Conservation (phyloP, 345 rosid species). For the Fremontodendron californicum region DNA sequence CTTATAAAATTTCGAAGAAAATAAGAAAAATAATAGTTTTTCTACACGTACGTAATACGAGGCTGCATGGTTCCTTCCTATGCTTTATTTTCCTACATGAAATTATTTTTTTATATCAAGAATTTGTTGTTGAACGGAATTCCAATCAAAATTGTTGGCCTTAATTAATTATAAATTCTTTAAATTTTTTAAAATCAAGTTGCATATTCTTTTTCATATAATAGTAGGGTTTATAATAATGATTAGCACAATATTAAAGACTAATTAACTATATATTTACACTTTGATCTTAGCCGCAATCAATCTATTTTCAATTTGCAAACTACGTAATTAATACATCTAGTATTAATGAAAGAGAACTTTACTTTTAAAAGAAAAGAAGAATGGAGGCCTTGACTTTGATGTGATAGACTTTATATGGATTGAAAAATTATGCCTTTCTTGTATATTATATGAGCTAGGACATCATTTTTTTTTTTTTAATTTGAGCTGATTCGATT, state of each 20-base stretch:
- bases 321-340: not conserved
- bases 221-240: not conserved
- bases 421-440: too few relatives aligned
- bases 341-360: not conserved
- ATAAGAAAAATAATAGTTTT: not conserved
- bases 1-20: not conserved
- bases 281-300: not conserved
- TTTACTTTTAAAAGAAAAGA: too few relatives aligned
- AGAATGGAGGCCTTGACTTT: too few relatives aligned
- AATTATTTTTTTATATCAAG: not conserved
- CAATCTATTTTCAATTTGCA: not conserved
- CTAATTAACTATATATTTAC: not conserved
- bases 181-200: not conserved
- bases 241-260: not conserved
- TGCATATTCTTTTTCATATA: not conserved
- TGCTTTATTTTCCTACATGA: not conserved
- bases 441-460: too few relatives aligned
- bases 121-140: not conserved
- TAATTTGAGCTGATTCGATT: too few relatives aligned
- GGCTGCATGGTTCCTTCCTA: conserved; percentile 8
- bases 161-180: not conserved
- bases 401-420: not conserved
- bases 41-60: not conserved
- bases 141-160: not conserved
- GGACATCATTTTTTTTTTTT: too few relatives aligned